These are phyloP conservation scores for Lactifluus pinguis DNA, from an alignment of 768 basidiomycete species.

Conservation along the genomic window DNA sequence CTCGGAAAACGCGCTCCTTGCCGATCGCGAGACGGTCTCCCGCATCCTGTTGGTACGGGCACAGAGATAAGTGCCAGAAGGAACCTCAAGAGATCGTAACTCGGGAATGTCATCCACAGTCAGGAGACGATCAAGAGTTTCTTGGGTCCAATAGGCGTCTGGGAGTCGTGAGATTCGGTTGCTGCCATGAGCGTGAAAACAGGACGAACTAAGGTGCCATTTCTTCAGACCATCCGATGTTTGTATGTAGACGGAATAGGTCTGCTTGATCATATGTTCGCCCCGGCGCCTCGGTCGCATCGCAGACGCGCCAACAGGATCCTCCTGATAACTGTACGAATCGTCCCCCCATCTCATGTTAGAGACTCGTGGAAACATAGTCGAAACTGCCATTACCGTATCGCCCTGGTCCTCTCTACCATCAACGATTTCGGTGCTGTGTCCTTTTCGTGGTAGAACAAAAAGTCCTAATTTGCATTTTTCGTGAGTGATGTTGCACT, in stretches of 20 bases:
- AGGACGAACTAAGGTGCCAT: constrained; percentile 32
- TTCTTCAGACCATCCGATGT: constrained; percentile 25
- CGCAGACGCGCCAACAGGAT: constrained; percentile 14
- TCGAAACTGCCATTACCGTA: constrained; percentile 19
- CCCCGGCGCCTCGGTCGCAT: constrained; percentile 17
- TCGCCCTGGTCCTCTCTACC: constrained; percentile 21
- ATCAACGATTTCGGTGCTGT: constrained; percentile 22
- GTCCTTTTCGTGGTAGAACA: constrained; percentile 34
- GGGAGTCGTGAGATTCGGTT: constrained; percentile 1
- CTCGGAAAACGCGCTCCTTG: constrained; percentile 6
- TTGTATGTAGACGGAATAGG: constrained; percentile 32
- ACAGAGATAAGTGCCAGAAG: constrained; percentile 53
- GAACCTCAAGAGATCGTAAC: constrained; percentile 46
- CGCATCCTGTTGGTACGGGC: constrained; percentile 37
- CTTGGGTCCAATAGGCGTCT: constrained; percentile 75
- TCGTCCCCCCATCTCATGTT: background rate
- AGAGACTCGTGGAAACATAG: background rate
- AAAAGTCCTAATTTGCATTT: constrained; percentile 27
- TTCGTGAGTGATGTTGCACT: background rate
- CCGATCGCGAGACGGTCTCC: constrained; percentile 13
- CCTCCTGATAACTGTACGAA: constrained; percentile 21
- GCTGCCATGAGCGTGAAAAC: background rate
- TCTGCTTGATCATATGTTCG: constrained; percentile 30
- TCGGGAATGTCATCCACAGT: constrained; percentile 53
- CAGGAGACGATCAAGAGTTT: constrained; percentile 44